Evolutionary conservation across 805 yeast species (phyloP).

Genomic region (Monosporozyma siamensis): DNA sequence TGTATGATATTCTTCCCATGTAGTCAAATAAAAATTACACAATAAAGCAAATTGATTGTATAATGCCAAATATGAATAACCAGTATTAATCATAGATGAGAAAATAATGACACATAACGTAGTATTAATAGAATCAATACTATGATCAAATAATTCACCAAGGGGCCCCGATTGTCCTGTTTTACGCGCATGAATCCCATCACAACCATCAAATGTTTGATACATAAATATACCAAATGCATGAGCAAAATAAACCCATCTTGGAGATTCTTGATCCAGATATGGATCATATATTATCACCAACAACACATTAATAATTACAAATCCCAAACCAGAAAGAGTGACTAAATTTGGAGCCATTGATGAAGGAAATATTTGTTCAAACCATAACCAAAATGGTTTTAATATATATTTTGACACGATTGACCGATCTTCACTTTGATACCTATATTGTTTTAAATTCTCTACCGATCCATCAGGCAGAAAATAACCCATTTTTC

Average conservation of each 20-base stretch:
- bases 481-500: constrained; percentile 54
- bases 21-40: constrained; percentile 76
- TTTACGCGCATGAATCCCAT: constrained; percentile 89
- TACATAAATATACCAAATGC: constrained; percentile 81
- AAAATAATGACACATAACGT: constrained; percentile 68
- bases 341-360: constrained; percentile 94
- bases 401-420: constrained; percentile 66
- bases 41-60: constrained; percentile 64
- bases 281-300: constrained; percentile 69
- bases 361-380: constrained; percentile 63
- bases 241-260: constrained; percentile 67
- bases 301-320: constrained; percentile 50
- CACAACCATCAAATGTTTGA: constrained; percentile 94
- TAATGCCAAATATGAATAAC: constrained; percentile 52
- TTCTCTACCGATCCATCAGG: constrained; percentile 44
- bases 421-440: constrained; percentile 73
- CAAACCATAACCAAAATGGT: constrained; percentile 73
- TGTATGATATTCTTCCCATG: constrained; percentile 95
- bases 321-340: constrained; percentile 66
- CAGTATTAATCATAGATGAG: constrained; percentile 68
- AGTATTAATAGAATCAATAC: constrained; percentile 67
- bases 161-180: constrained; percentile 93
- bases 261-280: constrained; percentile 49
- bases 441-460: constrained; percentile 45
- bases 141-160: constrained; percentile 92